Conservation (phyloP, 108 stramenopile genomes). For the Cyclotella cryptica region DNA sequence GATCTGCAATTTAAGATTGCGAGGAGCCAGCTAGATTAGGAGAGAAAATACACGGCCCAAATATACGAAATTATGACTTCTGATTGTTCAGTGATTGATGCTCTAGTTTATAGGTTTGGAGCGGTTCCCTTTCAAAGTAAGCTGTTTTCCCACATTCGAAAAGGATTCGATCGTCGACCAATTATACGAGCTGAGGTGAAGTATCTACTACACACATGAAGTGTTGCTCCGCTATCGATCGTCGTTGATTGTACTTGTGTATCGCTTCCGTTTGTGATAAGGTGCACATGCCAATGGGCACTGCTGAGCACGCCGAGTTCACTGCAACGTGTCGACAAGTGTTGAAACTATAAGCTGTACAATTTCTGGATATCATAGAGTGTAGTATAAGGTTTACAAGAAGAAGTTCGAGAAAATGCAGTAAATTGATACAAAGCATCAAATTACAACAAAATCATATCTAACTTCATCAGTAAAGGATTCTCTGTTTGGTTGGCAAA, state of each 20-base stretch:
- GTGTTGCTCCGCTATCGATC: conserved; percentile 1
- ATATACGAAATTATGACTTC: background rate
- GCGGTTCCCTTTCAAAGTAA: background rate
- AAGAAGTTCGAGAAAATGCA: background rate
- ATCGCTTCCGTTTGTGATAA: conserved; percentile 8
- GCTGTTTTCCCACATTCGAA: background rate
- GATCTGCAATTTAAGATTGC: conserved; percentile 11
- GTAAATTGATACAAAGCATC: background rate
- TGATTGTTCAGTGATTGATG: conserved; percentile 19
- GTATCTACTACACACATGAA: background rate
- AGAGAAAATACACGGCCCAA: background rate
- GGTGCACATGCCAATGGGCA: conserved; percentile 2
- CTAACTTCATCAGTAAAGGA: background rate
- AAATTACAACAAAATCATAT: background rate
- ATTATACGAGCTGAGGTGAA: conserved; percentile 3
- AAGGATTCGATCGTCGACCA: background rate
- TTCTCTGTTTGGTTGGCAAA: conserved; percentile 18
- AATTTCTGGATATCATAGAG: conserved; percentile 6
- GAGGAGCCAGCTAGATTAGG: background rate
- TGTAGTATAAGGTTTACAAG: background rate
- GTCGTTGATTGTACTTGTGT: background rate
- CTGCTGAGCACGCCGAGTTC: background rate
- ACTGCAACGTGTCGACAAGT: background rate
- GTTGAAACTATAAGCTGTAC: background rate
- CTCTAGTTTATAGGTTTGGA: conserved; percentile 4